phyloP scores from a whole-genome alignment of 1,139 yeast genomes.

The Geotrichum histeridarum region DNA sequence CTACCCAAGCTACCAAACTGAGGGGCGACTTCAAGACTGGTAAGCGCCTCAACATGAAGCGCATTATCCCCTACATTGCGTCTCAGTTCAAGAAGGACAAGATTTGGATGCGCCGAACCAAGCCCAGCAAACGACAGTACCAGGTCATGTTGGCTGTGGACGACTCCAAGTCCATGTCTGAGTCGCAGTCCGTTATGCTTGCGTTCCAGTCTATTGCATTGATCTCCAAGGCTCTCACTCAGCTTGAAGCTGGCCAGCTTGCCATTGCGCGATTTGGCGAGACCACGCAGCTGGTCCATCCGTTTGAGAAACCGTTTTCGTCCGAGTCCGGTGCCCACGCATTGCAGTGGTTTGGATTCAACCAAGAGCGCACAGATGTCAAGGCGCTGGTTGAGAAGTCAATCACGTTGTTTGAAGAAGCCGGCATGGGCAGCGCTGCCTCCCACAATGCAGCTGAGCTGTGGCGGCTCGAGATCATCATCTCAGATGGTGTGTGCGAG shows the following conservation, averaged over 20 bases:
- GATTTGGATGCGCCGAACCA: slow-evolving; percentile 96
- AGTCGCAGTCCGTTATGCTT: slow-evolving; percentile 79
- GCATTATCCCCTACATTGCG: slow-evolving; percentile 96
- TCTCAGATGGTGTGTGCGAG: slow-evolving; percentile 96
- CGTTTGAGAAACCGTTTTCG: slow-evolving; percentile 79
- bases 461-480: slow-evolving; percentile 90
- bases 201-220: slow-evolving; percentile 94
- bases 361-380: slow-evolving; percentile 83
- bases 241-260: slow-evolving; percentile 89
- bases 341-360: slow-evolving; percentile 87
- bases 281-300: slow-evolving; percentile 76
- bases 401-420: slow-evolving; percentile 67
- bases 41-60: slow-evolving; percentile 91
- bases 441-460: slow-evolving; percentile 44
- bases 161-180: slow-evolving; percentile 96
- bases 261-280: slow-evolving; percentile 91
- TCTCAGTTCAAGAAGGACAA: slow-evolving; percentile 96
- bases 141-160: slow-evolving; percentile 97
- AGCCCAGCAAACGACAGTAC: slow-evolving; percentile 94
- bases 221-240: slow-evolving; percentile 89
- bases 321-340: slow-evolving; percentile 78
- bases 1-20: slow-evolving; percentile 88
- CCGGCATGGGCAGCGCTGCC: slow-evolving; percentile 34
- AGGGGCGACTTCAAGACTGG: slow-evolving; percentile 97
- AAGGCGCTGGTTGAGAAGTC: slow-evolving; percentile 67